phyloP scores from a whole-genome alignment of 2,329 filamentous ascomycete genomes.

The Penicillium sp. region DNA sequence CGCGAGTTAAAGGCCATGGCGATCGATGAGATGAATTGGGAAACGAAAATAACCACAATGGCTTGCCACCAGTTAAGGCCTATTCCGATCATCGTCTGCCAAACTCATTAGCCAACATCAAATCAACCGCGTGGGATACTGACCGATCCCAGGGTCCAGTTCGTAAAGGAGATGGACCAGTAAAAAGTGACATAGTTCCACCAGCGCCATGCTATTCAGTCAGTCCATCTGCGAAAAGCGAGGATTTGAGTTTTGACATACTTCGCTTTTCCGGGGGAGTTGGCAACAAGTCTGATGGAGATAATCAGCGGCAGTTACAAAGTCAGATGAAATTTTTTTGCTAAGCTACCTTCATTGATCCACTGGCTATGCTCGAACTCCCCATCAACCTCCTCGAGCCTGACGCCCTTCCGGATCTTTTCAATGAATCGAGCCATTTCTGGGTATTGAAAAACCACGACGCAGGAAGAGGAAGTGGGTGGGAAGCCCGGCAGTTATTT shows the following conservation, averaged over 20 bases:
- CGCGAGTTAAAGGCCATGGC: conserved; percentile 7
- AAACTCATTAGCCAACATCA: too few relatives aligned
- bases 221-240: not conserved
- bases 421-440: not conserved
- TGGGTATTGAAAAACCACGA: not conserved
- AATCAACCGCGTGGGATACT: too few relatives aligned
- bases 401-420: conserved; percentile 1
- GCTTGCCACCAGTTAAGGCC: conserved; percentile 8
- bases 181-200: conserved; percentile 8
- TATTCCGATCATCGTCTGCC: conserved; percentile 5
- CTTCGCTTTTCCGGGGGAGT: conserved; percentile 6
- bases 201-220: conserved; percentile 5
- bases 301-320: not conserved
- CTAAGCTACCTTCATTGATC: conserved; percentile 7
- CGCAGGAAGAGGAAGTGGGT: too few relatives aligned
- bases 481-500: too few relatives aligned
- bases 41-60: conserved; percentile 5
- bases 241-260: not conserved
- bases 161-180: conserved; percentile 7
- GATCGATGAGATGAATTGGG: conserved; percentile 4
- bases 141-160: conserved; percentile 8
- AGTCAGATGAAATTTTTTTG: too few relatives aligned
- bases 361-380: not conserved
- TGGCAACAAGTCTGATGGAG: conserved; percentile 1
- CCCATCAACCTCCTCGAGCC: conserved; percentile 3